A percentile compares a stretch with the other conserved stretches of the same genome.
These are phyloP conservation scores for Lipomyces orientalis DNA, from an alignment of 805 yeast genomes.

Conservation along the genomic window DNA sequence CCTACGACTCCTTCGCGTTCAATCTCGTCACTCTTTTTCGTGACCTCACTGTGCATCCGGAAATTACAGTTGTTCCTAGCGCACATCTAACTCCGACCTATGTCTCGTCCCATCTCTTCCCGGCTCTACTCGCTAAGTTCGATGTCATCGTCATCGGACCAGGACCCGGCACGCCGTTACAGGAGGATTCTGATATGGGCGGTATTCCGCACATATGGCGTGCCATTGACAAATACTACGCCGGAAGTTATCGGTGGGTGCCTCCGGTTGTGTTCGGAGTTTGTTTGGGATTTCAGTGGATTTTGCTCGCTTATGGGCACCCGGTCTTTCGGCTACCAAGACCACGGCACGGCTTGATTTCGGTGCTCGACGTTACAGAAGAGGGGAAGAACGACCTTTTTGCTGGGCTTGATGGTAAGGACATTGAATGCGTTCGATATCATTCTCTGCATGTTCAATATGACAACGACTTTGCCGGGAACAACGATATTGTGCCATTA, in stretches of 20 bases:
- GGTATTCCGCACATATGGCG: constrained; percentile 65
- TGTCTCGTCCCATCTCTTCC: constrained; percentile 59
- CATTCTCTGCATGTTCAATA: constrained; percentile 74
- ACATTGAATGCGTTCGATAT: constrained; percentile 78
- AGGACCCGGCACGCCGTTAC: constrained; percentile 91
- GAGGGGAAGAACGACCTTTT: constrained; percentile 50
- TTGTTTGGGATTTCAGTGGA: constrained; percentile 89
- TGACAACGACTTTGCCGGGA: constrained; percentile 22
- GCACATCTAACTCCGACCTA: constrained; percentile 14
- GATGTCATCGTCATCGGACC: constrained; percentile 91
- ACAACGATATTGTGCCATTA: constrained; percentile 55
- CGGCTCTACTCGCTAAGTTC: constrained; percentile 55
- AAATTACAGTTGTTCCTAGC: constrained; percentile 48
- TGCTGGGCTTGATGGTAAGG: constrained; percentile 42
- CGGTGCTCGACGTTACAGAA: constrained; percentile 49
- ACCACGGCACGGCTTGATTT: constrained; percentile 87
- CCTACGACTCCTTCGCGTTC: constrained; percentile 93
- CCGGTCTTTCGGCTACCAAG: constrained; percentile 56
- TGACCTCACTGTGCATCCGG: constrained; percentile 9
- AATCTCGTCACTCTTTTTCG: constrained; percentile 69
- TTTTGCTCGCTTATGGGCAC: constrained; percentile 69
- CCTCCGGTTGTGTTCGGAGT: constrained; percentile 72
- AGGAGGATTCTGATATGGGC: constrained; percentile 66
- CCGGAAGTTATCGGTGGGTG: constrained; percentile 3
- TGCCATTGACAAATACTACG: constrained; percentile 41